phyloP scores from a whole-genome alignment of 1,284 basidiomycete species.

The Papiliotrema fonsecae region DNA sequence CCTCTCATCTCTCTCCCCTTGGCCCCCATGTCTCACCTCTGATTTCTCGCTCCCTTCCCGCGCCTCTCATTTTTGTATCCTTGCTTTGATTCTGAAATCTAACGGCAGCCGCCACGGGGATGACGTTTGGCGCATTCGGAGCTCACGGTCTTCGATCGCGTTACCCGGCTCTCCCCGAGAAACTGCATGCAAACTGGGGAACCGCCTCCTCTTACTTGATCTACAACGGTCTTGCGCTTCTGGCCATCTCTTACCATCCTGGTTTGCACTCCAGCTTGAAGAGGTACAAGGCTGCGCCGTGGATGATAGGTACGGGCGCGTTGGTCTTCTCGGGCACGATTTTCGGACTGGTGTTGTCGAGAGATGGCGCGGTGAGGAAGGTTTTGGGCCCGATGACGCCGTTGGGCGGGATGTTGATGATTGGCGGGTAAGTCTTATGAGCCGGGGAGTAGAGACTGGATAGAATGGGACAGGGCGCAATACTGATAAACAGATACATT shows the following conservation, averaged over 20 bases:
- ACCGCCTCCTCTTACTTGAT: conserved; percentile 50
- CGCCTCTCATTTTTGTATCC: background rate
- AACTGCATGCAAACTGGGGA: conserved; percentile 32
- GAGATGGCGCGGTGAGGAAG: conserved; percentile 54
- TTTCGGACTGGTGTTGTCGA: conserved; percentile 58
- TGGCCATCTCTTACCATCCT: conserved; percentile 67
- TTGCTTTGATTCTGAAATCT: too few species aligned
- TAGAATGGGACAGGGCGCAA: background rate
- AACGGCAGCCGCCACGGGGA: conserved; percentile 40
- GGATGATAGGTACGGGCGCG: conserved; percentile 62
- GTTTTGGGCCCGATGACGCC: conserved; percentile 71
- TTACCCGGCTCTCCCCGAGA: conserved; percentile 39
- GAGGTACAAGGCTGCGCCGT: conserved; percentile 62
- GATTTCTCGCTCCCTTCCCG: background rate
- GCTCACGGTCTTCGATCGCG: conserved; percentile 41
- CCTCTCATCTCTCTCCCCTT: background rate
- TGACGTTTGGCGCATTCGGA: conserved; percentile 46
- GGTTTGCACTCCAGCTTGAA: conserved; percentile 30
- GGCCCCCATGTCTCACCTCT: conserved; percentile 21
- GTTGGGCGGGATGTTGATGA: conserved; percentile 66
- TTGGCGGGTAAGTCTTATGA: conserved; percentile 61
- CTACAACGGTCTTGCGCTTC: conserved; percentile 69
- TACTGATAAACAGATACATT: conserved; percentile 20
- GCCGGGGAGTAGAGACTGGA: background rate
- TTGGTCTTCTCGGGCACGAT: conserved; percentile 69